Base-by-base conservation (phyloP, 345 rosid species). In the Conringia planisiliqua region DNA sequence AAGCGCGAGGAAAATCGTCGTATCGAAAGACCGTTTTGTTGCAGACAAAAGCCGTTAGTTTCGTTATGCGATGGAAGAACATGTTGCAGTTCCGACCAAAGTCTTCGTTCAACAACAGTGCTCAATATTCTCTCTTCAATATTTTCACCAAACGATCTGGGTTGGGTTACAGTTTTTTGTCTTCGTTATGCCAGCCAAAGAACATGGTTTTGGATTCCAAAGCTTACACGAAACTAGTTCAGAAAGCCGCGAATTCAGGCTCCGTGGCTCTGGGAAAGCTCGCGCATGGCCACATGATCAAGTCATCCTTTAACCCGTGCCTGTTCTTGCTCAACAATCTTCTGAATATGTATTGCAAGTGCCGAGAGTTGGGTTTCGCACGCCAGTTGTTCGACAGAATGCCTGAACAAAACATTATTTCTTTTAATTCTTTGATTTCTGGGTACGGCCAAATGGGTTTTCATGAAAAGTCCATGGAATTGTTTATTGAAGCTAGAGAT, bases 361-460 rank as follows among this genome's bases (percentile, higher is more conserved):
- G 78, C 36, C 76, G 81, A 0, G 75, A 83, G 4, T 36, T 80
- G 46, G 55, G 36, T 27, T 60, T 70, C 2, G 89, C 86, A 51
- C 85, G 66, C 54, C 57, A 81, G 30, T 10, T 86, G 83, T 83
- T 86, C 62, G 86, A 80, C 64, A 62, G 7, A 80, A 80, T 86
- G 85, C 78, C 81, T 67, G 75, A 80, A 57, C 73, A 60, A 42
- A 86, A 78, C 76, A 76, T 84, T 11, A 63, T 81, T n/a, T 66
- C 89, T 16, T 86, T 74, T 72, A 84, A 86, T 70, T 71, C 83
- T 58, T 52, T 84, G 78, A 81, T 86, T 16, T 74, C 85, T 58
- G 86, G 82, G 8, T 84, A 82, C 56, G 55, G 39, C n/a, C 74
- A 82, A 65, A 58, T 80, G 77, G 86, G 86, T 0, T 66, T 61